A percentile compares a stretch with the other conserved stretches of the same genome.
Evolutionary conservation across 1,284 basidiomycete species (phyloP).

Genomic region (Ganoderma sp.): DNA sequence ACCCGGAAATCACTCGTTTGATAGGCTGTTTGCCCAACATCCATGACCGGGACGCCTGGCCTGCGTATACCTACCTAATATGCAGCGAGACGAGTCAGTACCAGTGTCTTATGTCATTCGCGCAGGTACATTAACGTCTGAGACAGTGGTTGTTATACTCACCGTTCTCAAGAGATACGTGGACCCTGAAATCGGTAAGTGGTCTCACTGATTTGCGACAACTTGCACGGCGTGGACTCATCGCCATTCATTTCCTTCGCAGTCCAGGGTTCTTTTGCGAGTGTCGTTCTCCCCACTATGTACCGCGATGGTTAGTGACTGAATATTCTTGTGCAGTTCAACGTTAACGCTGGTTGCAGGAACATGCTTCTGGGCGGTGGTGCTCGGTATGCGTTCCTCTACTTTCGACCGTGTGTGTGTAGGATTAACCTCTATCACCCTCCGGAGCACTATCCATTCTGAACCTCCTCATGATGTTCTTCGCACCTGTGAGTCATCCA

Average conservation of each 20-base stretch:
- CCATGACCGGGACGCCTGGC: constrained; percentile 12
- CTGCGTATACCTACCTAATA: constrained; percentile 1
- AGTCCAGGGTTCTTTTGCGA: neutral
- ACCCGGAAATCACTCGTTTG: neutral
- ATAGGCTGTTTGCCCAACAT: neutral
- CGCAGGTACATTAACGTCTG: neutral
- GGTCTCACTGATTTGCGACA: too few relatives aligned
- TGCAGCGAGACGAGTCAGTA: constrained; percentile 3
- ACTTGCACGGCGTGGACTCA: too few relatives aligned
- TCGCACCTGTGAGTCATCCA: neutral
- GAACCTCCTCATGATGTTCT: neutral
- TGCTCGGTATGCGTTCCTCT: neutral
- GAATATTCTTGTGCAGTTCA: neutral
- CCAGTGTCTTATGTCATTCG: neutral
- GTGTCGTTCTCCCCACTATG: neutral
- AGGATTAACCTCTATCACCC: neutral
- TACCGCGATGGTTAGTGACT: constrained; percentile 5
- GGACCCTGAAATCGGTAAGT: neutral
- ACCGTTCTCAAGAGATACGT: constrained; percentile 7
- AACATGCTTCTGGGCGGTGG: constrained; percentile 8
- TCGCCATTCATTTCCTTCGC: too few relatives aligned
- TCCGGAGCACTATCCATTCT: neutral
- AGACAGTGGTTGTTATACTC: neutral
- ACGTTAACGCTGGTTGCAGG: neutral
- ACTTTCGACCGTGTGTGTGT: neutral